Conservation (phyloP, 257 asterid species). For the Solanum clarkiae region DNA sequence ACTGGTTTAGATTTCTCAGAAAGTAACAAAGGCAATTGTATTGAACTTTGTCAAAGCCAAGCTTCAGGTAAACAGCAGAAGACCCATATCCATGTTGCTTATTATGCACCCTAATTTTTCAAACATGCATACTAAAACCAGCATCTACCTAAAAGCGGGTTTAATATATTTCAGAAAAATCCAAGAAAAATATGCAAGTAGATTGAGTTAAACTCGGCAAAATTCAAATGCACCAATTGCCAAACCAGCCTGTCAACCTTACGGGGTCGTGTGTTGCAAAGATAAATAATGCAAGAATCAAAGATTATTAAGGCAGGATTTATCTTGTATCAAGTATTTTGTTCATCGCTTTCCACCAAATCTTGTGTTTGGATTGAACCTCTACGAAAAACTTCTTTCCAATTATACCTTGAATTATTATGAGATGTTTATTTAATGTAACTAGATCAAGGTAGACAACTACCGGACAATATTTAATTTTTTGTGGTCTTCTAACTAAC, state of each 20-base stretch:
- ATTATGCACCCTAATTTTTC: not conserved
- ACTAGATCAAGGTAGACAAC: too few relatives aligned
- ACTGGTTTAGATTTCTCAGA: not conserved
- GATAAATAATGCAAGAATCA: too few relatives aligned
- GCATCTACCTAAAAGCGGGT: not conserved
- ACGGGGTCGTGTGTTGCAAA: too few relatives aligned
- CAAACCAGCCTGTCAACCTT: not conserved
- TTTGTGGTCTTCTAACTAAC: too few relatives aligned
- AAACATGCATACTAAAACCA: not conserved
- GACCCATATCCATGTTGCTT: not conserved
- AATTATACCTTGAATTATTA: too few relatives aligned
- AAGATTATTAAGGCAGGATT: too few relatives aligned
- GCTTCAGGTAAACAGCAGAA: not conserved
- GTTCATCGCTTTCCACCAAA: too few relatives aligned
- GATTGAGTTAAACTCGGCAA: not conserved
- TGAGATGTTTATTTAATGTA: too few relatives aligned
- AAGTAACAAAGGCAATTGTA: not conserved
- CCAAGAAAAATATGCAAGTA: not conserved
- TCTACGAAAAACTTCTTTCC: too few relatives aligned
- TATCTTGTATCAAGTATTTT: too few relatives aligned
- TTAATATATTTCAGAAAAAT: not conserved
- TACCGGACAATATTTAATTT: too few relatives aligned
- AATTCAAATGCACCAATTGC: not conserved
- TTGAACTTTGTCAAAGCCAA: not conserved
- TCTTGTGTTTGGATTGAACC: too few relatives aligned